Conservation (phyloP, 2,329 filamentous ascomycete genomes). For the Tolypocladium tundrense region DNA sequence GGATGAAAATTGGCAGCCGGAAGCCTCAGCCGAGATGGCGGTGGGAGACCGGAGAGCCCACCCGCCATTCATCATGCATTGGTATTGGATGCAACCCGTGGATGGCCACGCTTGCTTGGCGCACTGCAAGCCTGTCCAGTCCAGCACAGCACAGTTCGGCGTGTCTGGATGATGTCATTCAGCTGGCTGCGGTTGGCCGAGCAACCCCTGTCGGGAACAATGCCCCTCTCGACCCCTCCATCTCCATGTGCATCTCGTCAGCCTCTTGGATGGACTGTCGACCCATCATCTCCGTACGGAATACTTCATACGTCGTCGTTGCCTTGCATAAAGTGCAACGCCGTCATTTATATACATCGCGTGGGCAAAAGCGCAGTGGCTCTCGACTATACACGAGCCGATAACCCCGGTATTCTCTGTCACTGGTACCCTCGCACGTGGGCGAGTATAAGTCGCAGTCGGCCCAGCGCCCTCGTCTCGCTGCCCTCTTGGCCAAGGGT, state of each 20-base stretch:
- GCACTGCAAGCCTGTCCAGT: neutral
- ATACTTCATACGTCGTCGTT: neutral
- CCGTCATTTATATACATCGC: neutral
- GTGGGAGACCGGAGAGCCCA: neutral
- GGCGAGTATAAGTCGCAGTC: conserved; percentile 25
- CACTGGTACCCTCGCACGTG: conserved; percentile 21
- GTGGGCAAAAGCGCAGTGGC: neutral
- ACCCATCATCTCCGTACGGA: neutral
- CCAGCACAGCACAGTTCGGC: neutral
- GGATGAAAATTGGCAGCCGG: neutral
- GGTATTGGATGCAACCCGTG: neutral
- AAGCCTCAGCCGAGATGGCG: neutral
- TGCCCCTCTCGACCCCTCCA: neutral
- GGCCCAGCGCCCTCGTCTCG: conserved; percentile 19
- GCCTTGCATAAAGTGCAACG: neutral
- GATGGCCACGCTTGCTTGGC: neutral
- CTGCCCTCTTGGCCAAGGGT: neutral
- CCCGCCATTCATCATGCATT: neutral
- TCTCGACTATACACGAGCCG: neutral
- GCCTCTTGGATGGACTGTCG: neutral
- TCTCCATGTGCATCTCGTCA: neutral
- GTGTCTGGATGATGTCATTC: conserved; percentile 1
- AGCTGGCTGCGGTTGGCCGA: conserved; percentile 13
- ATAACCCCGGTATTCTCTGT: neutral
- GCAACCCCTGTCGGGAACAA: conserved; percentile 10